Base-by-base conservation (phyloP, 192 early-diverging fungal species). In the Backusella tarrabulga region DNA sequence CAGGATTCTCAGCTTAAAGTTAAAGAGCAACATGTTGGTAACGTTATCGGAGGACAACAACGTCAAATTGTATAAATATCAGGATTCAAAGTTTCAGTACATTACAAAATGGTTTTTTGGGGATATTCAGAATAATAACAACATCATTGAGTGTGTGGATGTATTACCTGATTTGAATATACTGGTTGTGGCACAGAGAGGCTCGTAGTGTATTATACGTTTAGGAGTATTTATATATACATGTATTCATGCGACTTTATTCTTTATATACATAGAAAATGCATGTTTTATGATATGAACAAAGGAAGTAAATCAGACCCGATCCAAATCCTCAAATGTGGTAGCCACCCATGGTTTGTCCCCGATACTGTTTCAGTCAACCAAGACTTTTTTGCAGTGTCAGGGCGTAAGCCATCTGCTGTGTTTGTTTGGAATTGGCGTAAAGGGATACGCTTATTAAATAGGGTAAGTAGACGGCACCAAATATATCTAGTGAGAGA, bases 371-470 rank as follows among this genome's bases (percentile, higher is more conserved):
- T 82, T 44, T 52, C 80, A 15, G 52, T 82, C 21, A 77, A 66
- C 21, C 73, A 73, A 12, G 80, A 82, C 72, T 77, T 78, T 29
- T 82, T 82, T 78, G 80, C 74, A 6, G 36, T 82, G 1, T 74
- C 76, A 2, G 80, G 80, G 0, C 70, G 80, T 56, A 82, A 82
- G 23, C 80, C 80, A 15, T 82, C 80, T 11, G 80, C 80, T 67
- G 70, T 82, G 7, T 82, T 82, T 82, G 74, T 82, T 23, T 82
- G 80, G 80, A 74, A 82, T 40, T 82, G 80, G 80, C 52, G 80
- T 7, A 82, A 82, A 76, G 80, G 80, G 0, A 74, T 82, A 26
- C 76, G 76, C 44, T 52, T 82, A 34, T 60, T 60, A 1, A 74
- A 75, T 34, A 82, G 70, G 77, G 80, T 78, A 78, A 38, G 71